Percentiles rank a stretch among this genome's conserved stretches.
phyloP scores from a whole-genome alignment of 73 alveolate species.

The Paramecium sonneborni region DNA sequence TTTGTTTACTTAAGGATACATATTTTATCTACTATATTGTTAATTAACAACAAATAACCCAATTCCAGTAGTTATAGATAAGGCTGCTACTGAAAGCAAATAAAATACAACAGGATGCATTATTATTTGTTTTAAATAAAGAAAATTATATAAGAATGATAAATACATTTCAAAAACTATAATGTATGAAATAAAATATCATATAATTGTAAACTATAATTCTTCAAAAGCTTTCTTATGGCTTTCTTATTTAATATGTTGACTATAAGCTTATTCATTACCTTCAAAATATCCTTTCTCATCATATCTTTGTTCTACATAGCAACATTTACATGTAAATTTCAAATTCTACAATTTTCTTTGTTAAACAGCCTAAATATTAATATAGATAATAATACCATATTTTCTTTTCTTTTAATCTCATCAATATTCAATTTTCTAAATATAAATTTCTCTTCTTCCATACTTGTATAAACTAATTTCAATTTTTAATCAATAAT shows the following conservation, averaged over 20 bases:
- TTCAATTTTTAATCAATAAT: constrained; percentile 6
- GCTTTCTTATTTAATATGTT: constrained; percentile 7
- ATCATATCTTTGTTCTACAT: background rate
- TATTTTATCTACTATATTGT: background rate
- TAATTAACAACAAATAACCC: constrained; percentile 23
- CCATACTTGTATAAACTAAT: constrained; percentile 13
- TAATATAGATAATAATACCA: background rate
- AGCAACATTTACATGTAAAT: constrained; percentile 34
- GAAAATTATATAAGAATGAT: background rate
- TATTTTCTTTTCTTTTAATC: background rate
- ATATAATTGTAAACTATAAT: background rate
- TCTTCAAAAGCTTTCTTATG: constrained; percentile 16
- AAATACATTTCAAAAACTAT: background rate
- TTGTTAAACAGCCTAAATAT: background rate
- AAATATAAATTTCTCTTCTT: constrained; percentile 17
- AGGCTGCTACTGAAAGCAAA: background rate
- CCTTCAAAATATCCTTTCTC: constrained; percentile 23
- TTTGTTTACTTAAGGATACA: background rate
- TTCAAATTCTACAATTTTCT: background rate
- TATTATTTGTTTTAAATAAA: background rate
- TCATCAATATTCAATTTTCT: background rate
- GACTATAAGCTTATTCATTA: background rate
- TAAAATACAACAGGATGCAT: constrained; percentile 56
- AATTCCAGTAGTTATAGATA: constrained; percentile 17
- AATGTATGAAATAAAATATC: background rate